A percentile compares a stretch with the other conserved stretches of the same genome.
Evolutionary conservation across 164 flowering plant species (phyloP).

Genomic region (Stephania japonica): DNA sequence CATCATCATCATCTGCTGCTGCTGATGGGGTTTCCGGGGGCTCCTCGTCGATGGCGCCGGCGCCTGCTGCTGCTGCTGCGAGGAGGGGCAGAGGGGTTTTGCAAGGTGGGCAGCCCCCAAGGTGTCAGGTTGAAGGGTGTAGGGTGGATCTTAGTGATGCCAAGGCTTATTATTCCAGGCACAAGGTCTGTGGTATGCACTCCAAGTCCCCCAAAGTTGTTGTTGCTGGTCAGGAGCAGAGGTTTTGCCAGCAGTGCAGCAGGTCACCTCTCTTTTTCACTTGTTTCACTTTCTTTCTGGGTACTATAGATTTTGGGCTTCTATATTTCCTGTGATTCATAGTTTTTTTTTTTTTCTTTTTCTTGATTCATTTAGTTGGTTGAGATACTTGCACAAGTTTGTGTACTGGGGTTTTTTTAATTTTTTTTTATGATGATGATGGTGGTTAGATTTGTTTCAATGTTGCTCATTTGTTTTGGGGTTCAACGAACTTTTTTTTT

Average conservation of each 20-base stretch:
- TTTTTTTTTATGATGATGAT: neutral
- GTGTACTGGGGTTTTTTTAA: neutral
- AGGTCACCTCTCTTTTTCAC: slow-evolving; percentile 34
- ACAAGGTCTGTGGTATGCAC: slow-evolving; percentile 81
- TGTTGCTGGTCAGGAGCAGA: slow-evolving; percentile 66
- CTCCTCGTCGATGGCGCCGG: slow-evolving; percentile 1
- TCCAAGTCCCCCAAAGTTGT: slow-evolving; percentile 69
- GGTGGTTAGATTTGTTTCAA: neutral
- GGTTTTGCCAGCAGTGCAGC: slow-evolving; percentile 93
- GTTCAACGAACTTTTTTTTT: neutral
- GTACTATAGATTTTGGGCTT: neutral
- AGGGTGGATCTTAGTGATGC: slow-evolving; percentile 72
- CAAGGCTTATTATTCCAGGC: slow-evolving; percentile 89
- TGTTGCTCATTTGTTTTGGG: neutral
- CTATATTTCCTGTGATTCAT: too few relatives aligned
- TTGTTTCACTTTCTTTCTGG: neutral
- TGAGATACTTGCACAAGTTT: neutral
- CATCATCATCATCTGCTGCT: too few relatives aligned
- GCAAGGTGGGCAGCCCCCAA: slow-evolving; percentile 54
- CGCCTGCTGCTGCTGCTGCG: slow-evolving; percentile 18
- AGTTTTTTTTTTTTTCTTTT: neutral
- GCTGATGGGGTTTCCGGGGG: slow-evolving; percentile 7
- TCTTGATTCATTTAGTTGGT: neutral
- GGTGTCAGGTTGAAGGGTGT: slow-evolving; percentile 91
- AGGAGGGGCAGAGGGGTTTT: slow-evolving; percentile 41